These are phyloP conservation scores for Lepidium didymum DNA, from an alignment of 345 rosid species.

Conservation along the genomic window DNA sequence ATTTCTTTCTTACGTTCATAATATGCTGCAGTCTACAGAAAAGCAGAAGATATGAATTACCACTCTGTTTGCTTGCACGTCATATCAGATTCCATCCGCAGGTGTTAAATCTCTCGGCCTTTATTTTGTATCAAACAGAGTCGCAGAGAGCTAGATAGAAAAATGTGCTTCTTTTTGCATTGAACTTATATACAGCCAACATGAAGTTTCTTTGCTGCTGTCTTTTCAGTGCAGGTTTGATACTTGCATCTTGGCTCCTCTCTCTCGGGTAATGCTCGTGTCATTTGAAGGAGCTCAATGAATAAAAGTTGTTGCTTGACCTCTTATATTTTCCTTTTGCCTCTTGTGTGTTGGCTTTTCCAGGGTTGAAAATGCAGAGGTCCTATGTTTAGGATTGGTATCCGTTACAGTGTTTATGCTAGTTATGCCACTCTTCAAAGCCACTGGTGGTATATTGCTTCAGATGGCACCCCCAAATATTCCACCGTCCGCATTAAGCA, in stretches of 20 bases:
- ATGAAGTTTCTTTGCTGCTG: slow-evolving; percentile 29
- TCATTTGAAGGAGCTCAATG: not conserved
- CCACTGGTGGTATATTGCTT: slow-evolving; percentile 75
- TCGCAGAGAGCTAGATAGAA: not conserved
- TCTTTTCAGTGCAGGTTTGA: slow-evolving; percentile 92
- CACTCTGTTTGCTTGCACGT: slow-evolving; percentile 94
- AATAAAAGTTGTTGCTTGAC: not conserved
- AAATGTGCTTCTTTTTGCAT: not conserved
- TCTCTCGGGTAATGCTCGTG: slow-evolving; percentile 68
- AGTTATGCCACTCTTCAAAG: slow-evolving; percentile 81
- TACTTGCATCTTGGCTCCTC: slow-evolving; percentile 93
- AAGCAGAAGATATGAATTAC: slow-evolving; percentile 93
- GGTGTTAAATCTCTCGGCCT: slow-evolving; percentile 35
- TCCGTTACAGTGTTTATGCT: slow-evolving; percentile 74
- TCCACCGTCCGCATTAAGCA: slow-evolving; percentile 75
- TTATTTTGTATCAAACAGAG: slow-evolving; percentile 6
- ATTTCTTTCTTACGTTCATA: not conserved
- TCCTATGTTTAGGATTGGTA: slow-evolving; percentile 86
- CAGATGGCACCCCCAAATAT: slow-evolving; percentile 91
- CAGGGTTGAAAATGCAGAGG: slow-evolving; percentile 96
- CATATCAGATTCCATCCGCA: slow-evolving; percentile 91
- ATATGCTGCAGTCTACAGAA: slow-evolving; percentile 70
- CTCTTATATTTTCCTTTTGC: not conserved
- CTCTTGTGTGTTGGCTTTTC: slow-evolving; percentile 13
- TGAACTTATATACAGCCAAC: slow-evolving; percentile 6